Evolutionary conservation across 1,284 basidiomycete species (phyloP), one percentile per base, ranked within the genome.

Genomic region (Trichosporon faecale): DNA sequence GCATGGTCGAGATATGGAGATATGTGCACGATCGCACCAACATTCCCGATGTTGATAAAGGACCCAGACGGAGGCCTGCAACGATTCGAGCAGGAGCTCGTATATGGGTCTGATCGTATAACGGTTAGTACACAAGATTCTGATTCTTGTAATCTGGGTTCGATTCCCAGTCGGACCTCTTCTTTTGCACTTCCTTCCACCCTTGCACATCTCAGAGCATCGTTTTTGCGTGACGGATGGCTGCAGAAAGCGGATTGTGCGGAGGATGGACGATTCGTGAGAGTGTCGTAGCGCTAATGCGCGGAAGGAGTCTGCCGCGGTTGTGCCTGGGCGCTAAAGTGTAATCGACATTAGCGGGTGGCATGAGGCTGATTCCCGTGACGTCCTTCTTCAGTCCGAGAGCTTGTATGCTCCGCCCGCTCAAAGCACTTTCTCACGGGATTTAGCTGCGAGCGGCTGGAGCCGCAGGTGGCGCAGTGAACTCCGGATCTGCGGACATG

Each of bases 121-220:
- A 61, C 57, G 57, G 57, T 61, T 61, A 61, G 57, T 61, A 61
- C 57, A 61, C 57, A 33, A 33, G 57, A 61, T 61, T 61, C 57
- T 61, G 57, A 61, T 61, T 61, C 57, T 33, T 61, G 57, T 61
- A 61, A 61, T 61, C 57, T 61, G 57, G 57, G 57, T 61, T 61
- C 57, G 57, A 61, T 61, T 61, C 57, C 57, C 57, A 61, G 57
- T 33, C 57, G 57, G 57, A 61, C 57, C 57, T 61, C 29, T 12
- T 16, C 29, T 61, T 61, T 61, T 61, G 57, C 29, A n/a, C 14
- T 57, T 23, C 6, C 11, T 27, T 14, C 25, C 9, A 25, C 23
- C 25, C 49, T 9, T 55, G 6, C 16, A 6, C 8, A 6, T 9
- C 2, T 18, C 18, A 2, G 6, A 16, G 16, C 16, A n/a, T 18